Base-by-base conservation (phyloP, 1,284 basidiomycete species). In the Cryptococcus jaspeensis region DNA sequence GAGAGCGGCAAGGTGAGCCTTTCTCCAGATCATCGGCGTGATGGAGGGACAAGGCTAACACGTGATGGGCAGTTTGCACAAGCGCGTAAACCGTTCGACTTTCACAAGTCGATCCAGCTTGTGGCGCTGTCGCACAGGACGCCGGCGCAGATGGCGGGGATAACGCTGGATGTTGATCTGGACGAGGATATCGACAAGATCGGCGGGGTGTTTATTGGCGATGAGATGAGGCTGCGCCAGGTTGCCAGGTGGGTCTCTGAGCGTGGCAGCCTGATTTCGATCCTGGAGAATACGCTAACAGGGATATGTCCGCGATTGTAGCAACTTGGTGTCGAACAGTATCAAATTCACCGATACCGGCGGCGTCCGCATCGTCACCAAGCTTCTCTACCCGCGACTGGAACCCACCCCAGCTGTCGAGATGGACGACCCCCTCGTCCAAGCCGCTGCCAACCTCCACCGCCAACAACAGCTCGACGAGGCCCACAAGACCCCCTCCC, bases 31-130 rank as follows among this genome's bases (percentile, higher is more conserved):
- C n/a, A n/a, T n/a, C n/a, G n/a, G n/a, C n/a, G n/a, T n/a, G n/a
- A n/a, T n/a, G n/a, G n/a, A n/a, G n/a, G 37, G 32, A 7, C 5
- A n/a, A 16, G 23, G 9, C 37, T 36, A 16, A 40, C 20, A 38
- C 25, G 12, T 25, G 43, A 2, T 22, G 15, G 40, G 25, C 42
- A 65, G 55, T 69, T 69, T 52, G 56, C 64, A 2, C 70, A 68
- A 60, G 69, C 67, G 13, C 46, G 60, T 9, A 66, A 85, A 81
- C 90, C 90, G 3, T 92, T 91, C 77, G 81, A 86, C 23, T 89
- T 93, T 69, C 90, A 93, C 74, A 84, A 88, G 66, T 85, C 88
- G 42, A 87, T 94, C 79, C 84, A 85, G 18, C 87, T 88, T 3
- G 82, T 92, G 59, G 85, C 92, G 55, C 82, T 89, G 4, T 87